Conservation (phyloP, 441 rosid genomes). For the Populus hybrid region DNA sequence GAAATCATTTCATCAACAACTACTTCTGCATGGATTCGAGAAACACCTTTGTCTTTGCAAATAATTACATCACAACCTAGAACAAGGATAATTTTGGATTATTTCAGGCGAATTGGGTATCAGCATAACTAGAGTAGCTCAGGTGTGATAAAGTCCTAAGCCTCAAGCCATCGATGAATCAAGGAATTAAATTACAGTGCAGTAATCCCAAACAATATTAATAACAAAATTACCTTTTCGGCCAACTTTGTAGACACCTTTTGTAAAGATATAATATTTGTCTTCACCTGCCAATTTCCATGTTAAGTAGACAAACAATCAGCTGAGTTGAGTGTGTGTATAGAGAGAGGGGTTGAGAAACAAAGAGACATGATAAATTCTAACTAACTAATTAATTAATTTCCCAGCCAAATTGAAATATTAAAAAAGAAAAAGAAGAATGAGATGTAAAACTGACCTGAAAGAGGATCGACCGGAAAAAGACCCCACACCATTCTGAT, state of each 20-base stretch:
- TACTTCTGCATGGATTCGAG: conserved; percentile 82
- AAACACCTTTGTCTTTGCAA: conserved; percentile 83
- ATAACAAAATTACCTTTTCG: conserved; percentile 51
- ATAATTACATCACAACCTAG: conserved; percentile 83
- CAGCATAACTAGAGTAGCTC: background rate
- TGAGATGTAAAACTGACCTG: conserved; percentile 37
- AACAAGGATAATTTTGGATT: background rate
- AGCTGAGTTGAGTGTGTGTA: background rate
- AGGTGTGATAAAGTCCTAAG: background rate
- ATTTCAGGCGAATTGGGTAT: background rate
- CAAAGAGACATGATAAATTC: background rate
- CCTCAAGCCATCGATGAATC: background rate
- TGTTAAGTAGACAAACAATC: background rate
- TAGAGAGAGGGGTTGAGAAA: background rate
- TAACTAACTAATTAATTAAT: background rate
- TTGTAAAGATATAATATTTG: conserved; percentile 61
- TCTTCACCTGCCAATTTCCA: conserved; percentile 56
- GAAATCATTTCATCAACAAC: conserved; percentile 46
- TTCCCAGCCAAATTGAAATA: background rate
- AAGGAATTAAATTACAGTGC: background rate
- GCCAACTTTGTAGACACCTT: conserved; percentile 74
- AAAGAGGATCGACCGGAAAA: conserved; percentile 66
- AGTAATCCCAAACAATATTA: background rate
- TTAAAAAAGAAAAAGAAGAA: background rate
- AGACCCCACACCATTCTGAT: conserved; percentile 78